Evolutionary conservation across 2,329 filamentous ascomycete species (phyloP), one percentile per base, ranked within the genome.

Genomic region (Aureobasidium musti): DNA sequence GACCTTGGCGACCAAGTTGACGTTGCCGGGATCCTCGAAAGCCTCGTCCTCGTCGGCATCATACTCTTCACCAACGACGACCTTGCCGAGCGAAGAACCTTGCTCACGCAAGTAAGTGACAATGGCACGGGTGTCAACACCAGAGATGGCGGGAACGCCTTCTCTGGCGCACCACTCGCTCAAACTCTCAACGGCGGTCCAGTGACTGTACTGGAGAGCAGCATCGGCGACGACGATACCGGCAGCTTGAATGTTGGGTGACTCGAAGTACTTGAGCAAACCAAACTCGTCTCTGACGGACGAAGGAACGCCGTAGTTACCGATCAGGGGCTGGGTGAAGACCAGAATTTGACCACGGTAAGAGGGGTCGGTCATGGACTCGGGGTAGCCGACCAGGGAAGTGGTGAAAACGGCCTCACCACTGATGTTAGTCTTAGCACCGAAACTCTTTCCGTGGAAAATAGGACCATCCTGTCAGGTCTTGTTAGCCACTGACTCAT

Each of bases 351-450:
- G 95, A 72, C 95, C 87, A 72, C 87, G 86, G 78, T 89, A 89
- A 66, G 87, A 89, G 14, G 87, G 87, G 71, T 89, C 87, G 74
- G 86, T 88, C 82, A 89, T 82, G 53, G 86, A 97, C 83, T 99
- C 95, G 72, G 95, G 95, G 79, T 99, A 99, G 74, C 95, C 95
- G 68, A 99, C 95, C 66, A 98, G 88, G 28, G 94, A 97, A 68
- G 95, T 98, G 69, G 95, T 98, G 84, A 99, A 99, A 78, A 98
- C 95, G 53, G 95, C 95, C 83, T 99, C 95, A 73, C 95, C 95
- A 70, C 93, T 97, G 77, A 98, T 91, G 84, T 97, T 99, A 78
- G 90, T 87, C 79, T 96, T 95, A 76, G 95, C 95, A 74, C 95
- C 95, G 74, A 98, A 99, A 68, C 94, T 96, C 77, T 91, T 97